phyloP scores from a whole-genome alignment of 148 eudicot species.

The Silene uniflora region DNA sequence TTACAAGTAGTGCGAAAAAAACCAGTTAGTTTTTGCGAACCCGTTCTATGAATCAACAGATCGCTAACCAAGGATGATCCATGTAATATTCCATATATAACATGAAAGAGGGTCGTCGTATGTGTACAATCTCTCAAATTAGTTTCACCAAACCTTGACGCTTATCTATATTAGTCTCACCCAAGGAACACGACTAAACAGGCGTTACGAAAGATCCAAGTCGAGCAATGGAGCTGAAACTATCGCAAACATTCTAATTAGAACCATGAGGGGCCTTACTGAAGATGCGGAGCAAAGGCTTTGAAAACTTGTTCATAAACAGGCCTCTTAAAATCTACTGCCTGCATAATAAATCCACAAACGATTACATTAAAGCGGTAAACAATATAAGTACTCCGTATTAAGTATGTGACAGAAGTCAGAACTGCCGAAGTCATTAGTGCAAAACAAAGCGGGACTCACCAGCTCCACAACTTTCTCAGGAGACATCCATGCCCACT shows the following conservation, averaged over 20 bases:
- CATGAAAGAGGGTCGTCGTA: too few species aligned
- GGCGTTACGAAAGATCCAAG: background rate
- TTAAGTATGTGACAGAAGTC: too few species aligned
- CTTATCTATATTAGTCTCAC: background rate
- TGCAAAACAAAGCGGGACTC: slow-evolving; percentile 16
- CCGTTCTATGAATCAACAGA: too few species aligned
- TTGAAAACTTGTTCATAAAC: slow-evolving; percentile 74
- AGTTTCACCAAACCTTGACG: background rate
- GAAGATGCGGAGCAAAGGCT: slow-evolving; percentile 67
- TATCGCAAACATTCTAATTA: too few species aligned
- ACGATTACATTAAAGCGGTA: background rate
- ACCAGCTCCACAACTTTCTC: slow-evolving; percentile 70
- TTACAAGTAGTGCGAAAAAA: too few species aligned
- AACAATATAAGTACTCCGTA: background rate
- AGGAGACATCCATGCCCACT: slow-evolving; percentile 91
- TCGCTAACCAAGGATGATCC: too few species aligned
- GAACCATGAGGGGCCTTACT: slow-evolving; percentile 21
- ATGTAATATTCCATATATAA: too few species aligned
- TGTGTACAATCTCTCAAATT: background rate
- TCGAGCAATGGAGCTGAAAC: background rate
- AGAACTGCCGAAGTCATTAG: background rate
- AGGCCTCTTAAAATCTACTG: slow-evolving; percentile 81
- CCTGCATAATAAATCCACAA: slow-evolving; percentile 45
- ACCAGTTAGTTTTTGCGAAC: too few species aligned
- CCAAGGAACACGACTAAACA: background rate